Evolutionary conservation across 2,329 filamentous ascomycete genomes (phyloP).

Genomic region (Aspergillus luchuensis): DNA sequence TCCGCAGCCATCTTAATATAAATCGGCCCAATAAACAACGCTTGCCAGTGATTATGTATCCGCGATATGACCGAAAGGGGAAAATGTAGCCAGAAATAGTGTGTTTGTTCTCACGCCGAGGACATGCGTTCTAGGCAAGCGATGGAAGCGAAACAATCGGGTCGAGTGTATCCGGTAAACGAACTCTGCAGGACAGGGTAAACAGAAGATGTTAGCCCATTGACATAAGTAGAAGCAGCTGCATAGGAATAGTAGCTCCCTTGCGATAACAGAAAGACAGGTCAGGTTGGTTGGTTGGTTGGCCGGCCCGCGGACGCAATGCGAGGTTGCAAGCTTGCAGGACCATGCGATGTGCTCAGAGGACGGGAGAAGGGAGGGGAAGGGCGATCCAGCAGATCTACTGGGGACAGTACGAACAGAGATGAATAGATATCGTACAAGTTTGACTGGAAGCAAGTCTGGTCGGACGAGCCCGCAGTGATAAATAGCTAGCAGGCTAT

Average conservation of each 20-base stretch:
- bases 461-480: too few species aligned
- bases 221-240: background rate
- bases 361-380: too few species aligned
- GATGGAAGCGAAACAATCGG: background rate
- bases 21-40: too few species aligned
- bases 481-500: too few species aligned
- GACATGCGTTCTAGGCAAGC: background rate
- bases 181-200: background rate
- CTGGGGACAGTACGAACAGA: background rate
- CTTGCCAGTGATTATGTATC: too few species aligned
- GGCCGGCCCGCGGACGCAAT: background rate
- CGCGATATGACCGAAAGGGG: background rate
- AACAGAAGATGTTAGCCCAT: background rate
- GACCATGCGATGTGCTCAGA: background rate
- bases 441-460: too few species aligned
- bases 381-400: too few species aligned
- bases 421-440: background rate
- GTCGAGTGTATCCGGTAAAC: background rate
- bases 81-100: background rate
- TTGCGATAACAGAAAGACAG: background rate
- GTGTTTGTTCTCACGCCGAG: background rate
- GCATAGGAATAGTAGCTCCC: too few species aligned
- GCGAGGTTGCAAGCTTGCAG: background rate
- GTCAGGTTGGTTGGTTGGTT: too few species aligned
- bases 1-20: conserved; percentile 21